These are phyloP conservation scores for Penicillium turbatum DNA, from an alignment of 495 filamentous ascomycete species.

Conservation along the genomic window DNA sequence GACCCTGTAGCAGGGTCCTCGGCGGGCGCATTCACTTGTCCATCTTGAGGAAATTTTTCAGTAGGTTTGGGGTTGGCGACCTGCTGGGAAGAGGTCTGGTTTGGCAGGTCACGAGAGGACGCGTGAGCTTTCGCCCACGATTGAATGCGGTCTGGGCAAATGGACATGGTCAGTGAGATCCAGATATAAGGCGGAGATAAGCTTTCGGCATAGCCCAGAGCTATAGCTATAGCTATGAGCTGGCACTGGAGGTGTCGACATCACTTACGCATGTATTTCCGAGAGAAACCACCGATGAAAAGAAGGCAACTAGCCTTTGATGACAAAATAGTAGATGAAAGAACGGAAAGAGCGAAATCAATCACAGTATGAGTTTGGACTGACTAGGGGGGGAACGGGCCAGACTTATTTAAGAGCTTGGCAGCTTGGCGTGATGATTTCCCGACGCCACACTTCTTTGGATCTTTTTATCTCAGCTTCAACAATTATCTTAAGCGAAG, in stretches of 20 bases:
- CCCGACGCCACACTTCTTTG: background rate
- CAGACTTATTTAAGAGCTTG: constrained; percentile 7
- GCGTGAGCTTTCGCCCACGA: constrained; percentile 52
- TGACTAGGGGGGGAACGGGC: background rate
- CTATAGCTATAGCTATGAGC: background rate
- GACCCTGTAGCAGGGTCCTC: constrained; percentile 22
- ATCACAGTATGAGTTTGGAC: background rate
- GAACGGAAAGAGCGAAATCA: background rate
- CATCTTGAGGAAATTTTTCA: constrained; percentile 25
- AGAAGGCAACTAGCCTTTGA: constrained; percentile 10
- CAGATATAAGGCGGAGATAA: background rate
- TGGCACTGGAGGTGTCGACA: background rate
- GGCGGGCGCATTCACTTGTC: constrained; percentile 32
- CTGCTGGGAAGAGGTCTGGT: constrained; percentile 2
- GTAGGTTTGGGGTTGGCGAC: constrained; percentile 9
- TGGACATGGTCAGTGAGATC: constrained; percentile 16
- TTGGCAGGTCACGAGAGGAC: constrained; percentile 19
- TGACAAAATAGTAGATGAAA: background rate
- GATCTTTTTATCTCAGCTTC: background rate
- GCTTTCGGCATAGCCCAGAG: background rate
- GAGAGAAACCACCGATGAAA: constrained; percentile 14
- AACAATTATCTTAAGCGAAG: too few species aligned
- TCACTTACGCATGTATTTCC: constrained; percentile 45
- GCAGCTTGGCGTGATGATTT: constrained; percentile 4
- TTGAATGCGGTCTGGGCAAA: constrained; percentile 37